Evolutionary conservation across 495 filamentous ascomycete species (phyloP), one percentile per base, ranked within the genome.

Genomic region (Pyronema omphalodes): DNA sequence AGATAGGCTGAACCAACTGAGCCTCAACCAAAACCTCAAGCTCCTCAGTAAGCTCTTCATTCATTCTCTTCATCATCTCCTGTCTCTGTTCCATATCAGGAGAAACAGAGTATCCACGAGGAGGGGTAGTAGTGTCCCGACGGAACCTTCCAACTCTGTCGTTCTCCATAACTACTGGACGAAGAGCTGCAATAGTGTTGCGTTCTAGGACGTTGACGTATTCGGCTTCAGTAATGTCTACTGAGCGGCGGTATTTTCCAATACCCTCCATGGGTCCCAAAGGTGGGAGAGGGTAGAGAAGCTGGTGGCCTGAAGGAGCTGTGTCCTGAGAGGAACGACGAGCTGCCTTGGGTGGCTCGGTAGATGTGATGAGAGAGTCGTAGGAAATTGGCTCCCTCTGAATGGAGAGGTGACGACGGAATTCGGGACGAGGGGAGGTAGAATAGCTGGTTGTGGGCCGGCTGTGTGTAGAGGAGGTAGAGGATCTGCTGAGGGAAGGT

Each of bases 231-330:
- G 49, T 59, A 39, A 63, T 60, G 60, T 63, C 60, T 52, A 63
- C 60, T 40, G 56, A 56, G 44, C 61, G 61, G 23, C 61, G 55
- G 54, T 63, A 63, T 39, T 63, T 63, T 7, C 61, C 61, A 46
- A 63, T 61, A 17, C 61, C 61, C 40, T 63, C 61, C 61, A 63
- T 63, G 23, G 61, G 61, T 37, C 60, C 61, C 46, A 63, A 51
- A 9, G 61, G 61, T 40, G 61, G 61, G 23, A 63, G 61, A 17
- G 60, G 61, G 18, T 63, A 63, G 9, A 63, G 51, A 34, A 59
- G 54, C 49, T 57, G 61, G 34, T 54, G 56, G 7, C 54, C 46
- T 37, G 57, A 34, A 8, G 60, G 49, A 14, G 53, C 34, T 12
- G 48, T 40, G 18, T 51, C 47, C 9, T 37, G 17, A 11, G 45